phyloP scores from a whole-genome alignment of 2,329 filamentous ascomycete species.

The Phialophora tarda region DNA sequence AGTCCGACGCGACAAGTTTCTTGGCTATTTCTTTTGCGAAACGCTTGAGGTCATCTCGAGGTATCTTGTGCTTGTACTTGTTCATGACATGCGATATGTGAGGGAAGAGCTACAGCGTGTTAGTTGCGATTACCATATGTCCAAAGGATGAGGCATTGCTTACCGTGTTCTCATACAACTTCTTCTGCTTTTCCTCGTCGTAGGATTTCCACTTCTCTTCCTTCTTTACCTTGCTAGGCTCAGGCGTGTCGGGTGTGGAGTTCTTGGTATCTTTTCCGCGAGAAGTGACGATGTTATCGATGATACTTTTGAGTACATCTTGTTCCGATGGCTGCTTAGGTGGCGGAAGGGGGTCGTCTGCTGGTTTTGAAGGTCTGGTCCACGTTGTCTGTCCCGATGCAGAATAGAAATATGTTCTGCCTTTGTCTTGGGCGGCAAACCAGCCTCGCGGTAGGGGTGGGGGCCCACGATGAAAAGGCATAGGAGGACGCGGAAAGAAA shows the following conservation, averaged over 20 bases:
- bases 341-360: slow-evolving; percentile 67
- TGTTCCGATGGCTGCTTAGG: slow-evolving; percentile 76
- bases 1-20: slow-evolving; percentile 89
- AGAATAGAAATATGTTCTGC: slow-evolving; percentile 85
- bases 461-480: slow-evolving; percentile 62
- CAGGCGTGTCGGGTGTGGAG: slow-evolving; percentile 68
- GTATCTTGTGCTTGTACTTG: slow-evolving; percentile 84
- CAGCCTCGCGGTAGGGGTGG: slow-evolving; percentile 78
- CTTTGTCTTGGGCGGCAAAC: slow-evolving; percentile 77
- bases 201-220: slow-evolving; percentile 59
- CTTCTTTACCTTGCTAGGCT: slow-evolving; percentile 60
- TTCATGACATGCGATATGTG: slow-evolving; percentile 84
- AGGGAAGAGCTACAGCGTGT: slow-evolving; percentile 69
- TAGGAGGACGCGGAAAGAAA: slow-evolving; percentile 65
- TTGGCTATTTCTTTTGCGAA: slow-evolving; percentile 76
- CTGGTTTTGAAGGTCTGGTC: slow-evolving; percentile 74
- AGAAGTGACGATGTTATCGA: slow-evolving; percentile 78
- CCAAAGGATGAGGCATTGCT: slow-evolving; percentile 45
- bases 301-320: slow-evolving; percentile 68
- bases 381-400: slow-evolving; percentile 79
- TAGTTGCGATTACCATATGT: not conserved
- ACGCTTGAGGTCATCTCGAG: slow-evolving; percentile 74
- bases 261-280: slow-evolving; percentile 58
- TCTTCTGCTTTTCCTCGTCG: slow-evolving; percentile 83
- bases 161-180: slow-evolving; percentile 92